Base-by-base conservation (phyloP, 345 rosid genomes). In the Viola odorata region DNA sequence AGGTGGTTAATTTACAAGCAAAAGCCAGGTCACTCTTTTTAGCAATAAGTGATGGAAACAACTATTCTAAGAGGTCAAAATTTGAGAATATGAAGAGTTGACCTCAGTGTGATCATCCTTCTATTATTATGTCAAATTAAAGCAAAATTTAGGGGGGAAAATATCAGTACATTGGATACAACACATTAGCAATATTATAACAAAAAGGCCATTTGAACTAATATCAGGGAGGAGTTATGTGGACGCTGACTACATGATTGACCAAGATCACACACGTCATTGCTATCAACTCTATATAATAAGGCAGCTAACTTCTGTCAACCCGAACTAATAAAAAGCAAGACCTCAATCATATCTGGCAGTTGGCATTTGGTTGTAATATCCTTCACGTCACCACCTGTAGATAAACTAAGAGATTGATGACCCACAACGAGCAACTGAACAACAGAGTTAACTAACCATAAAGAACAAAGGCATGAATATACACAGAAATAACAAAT, bases 301-400 rank as follows among this genome's bases (percentile, higher is more conserved):
- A 9, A n/a, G 11, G 50, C 50, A 11, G 11, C 13, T 9, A 47
- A 47, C 12, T 47, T n/a, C 5, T 47, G n/a, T 47, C 8, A 42
- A 11, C 7, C 7, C 1, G 11, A 42, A 56, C 53, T 73, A 69
- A 59, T 1, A 54, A 71, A 77, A 62, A 67, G 58, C 56, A 73
- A 82, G 79, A 92, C 96, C 96, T 92, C 84, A 84, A 92, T 84
- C 91, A 92, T 70, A 80, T 87, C 89, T 50, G 91, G 75, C 49
- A 89, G 77, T 55, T 82, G 84, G 16, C 77, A 80, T 75, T 84
- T 83, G 60, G 73, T 69, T 10, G 91, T 57, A 54, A 92, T 77
- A 75, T 69, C 59, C 96, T 92, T 92, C 82, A 92, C 90, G 81
- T 92, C 96, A 77, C 98, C 96, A 32, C 96, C 90, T 87, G 96